Percentiles rank a stretch among this genome's conserved stretches.
Conservation (phyloP, 129 eudicot genomes). For the Tagetes patula region DNA sequence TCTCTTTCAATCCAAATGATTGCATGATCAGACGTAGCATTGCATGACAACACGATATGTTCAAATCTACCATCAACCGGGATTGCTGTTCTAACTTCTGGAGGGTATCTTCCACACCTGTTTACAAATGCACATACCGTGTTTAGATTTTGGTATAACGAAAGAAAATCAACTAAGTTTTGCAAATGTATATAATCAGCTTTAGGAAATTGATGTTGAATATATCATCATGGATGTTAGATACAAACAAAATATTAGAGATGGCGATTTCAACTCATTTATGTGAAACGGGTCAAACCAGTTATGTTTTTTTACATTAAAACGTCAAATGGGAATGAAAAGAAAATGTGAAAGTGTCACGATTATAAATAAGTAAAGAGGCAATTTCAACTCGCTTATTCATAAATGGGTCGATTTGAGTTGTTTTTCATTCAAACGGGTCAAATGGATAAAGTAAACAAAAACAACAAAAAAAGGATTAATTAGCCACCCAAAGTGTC, state of each 20-base stretch:
- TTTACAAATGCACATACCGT: background rate
- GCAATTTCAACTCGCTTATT: background rate
- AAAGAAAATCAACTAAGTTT: background rate
- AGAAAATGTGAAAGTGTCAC: background rate
- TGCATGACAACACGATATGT: constrained; percentile 61
- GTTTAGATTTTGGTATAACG: background rate
- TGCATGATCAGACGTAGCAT: constrained; percentile 53
- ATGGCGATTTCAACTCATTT: background rate
- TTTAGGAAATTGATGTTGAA: background rate
- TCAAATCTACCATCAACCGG: constrained; percentile 97
- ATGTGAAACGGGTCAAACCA: background rate
- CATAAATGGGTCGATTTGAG: background rate
- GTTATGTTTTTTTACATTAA: too few species aligned
- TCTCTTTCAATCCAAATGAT: constrained; percentile 54
- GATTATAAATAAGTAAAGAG: background rate
- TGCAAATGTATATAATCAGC: background rate
- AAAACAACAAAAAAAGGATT: background rate
- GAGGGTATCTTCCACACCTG: constrained; percentile 85
- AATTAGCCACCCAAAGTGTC: background rate
- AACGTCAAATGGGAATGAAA: too few species aligned
- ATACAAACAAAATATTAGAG: background rate
- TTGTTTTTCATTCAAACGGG: background rate
- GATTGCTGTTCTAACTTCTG: constrained; percentile 81
- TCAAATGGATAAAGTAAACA: background rate
- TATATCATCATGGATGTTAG: background rate